These are phyloP conservation scores for Musa acuminata DNA, from an alignment of 176 grass and related monocot species.

Conservation along the genomic window DNA sequence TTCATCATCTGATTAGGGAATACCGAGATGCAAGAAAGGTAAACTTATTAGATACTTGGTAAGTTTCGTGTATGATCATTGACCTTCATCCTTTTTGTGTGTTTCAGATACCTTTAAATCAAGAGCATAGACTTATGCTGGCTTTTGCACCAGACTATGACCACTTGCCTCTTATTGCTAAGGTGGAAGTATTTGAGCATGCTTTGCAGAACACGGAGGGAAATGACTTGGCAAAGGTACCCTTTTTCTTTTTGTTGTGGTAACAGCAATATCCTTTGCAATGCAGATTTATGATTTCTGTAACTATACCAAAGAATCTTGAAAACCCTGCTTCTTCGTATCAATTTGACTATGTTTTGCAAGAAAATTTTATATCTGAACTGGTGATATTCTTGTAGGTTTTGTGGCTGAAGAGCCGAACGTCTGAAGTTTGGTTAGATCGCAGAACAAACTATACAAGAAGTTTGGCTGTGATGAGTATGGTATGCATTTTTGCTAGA, in stretches of 20 bases:
- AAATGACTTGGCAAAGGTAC: constrained; percentile 94
- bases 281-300: neutral
- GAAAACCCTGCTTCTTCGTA: neutral
- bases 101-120: constrained; percentile 89
- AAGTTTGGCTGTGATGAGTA: constrained; percentile 99
- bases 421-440: constrained; percentile 95
- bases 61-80: neutral
- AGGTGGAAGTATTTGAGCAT: constrained; percentile 98
- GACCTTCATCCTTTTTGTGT: neutral
- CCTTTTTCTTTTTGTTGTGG: neutral
- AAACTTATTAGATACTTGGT: neutral
- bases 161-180: constrained; percentile 79
- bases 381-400: constrained; percentile 40
- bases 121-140: constrained; percentile 90
- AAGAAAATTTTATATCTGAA: neutral
- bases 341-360: no score
- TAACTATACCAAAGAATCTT: neutral
- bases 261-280: neutral
- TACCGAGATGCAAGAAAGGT: constrained; percentile 98
- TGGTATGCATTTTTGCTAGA: constrained; percentile 47
- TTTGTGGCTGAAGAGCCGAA: constrained; percentile 92
- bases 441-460: constrained; percentile 92
- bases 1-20: constrained; percentile 88
- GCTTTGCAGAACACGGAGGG: constrained; percentile 84
- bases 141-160: constrained; percentile 97